Evolutionary conservation across 208 protist species (phyloP).

Genomic region (Wallacemonas sp.): DNA sequence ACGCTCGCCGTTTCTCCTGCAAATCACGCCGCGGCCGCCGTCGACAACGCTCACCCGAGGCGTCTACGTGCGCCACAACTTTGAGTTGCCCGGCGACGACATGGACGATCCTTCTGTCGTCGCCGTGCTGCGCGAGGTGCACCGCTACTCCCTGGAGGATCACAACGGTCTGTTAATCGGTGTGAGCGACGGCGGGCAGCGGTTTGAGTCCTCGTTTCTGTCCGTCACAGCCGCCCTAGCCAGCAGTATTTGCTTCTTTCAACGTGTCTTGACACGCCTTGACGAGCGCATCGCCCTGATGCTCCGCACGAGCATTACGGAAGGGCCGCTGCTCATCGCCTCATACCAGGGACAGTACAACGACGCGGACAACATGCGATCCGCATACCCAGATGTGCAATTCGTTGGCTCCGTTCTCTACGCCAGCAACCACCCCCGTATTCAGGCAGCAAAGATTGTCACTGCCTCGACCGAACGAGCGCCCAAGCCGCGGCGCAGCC

Average conservation of each 20-base stretch:
- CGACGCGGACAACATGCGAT: constrained; percentile 75
- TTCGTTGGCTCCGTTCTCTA: constrained; percentile 73
- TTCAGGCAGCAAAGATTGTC: constrained; percentile 22
- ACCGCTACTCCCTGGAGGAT: constrained; percentile 85
- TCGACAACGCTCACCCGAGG: constrained; percentile 49
- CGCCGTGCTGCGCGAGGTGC: constrained; percentile 72
- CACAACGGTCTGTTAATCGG: constrained; percentile 72
- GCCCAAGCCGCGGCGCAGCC: neutral
- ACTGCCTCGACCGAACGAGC: neutral
- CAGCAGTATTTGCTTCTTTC: constrained; percentile 78
- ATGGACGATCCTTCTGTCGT: constrained; percentile 52
- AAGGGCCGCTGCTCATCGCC: constrained; percentile 61
- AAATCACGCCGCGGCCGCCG: constrained; percentile 58
- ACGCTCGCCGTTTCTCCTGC: constrained; percentile 55
- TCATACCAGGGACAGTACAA: constrained; percentile 87
- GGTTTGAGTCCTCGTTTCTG: constrained; percentile 76
- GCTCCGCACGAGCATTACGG: constrained; percentile 63
- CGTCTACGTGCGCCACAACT: constrained; percentile 71
- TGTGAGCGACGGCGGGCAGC: constrained; percentile 56
- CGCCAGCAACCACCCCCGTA: constrained; percentile 64
- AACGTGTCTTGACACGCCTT: constrained; percentile 72
- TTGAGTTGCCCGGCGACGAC: constrained; percentile 40
- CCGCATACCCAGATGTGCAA: constrained; percentile 71
- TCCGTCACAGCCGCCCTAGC: constrained; percentile 71
- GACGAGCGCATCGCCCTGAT: constrained; percentile 51